Conservation (phyloP, 345 rosid species). For the Zanthoxylum bungeanum region DNA sequence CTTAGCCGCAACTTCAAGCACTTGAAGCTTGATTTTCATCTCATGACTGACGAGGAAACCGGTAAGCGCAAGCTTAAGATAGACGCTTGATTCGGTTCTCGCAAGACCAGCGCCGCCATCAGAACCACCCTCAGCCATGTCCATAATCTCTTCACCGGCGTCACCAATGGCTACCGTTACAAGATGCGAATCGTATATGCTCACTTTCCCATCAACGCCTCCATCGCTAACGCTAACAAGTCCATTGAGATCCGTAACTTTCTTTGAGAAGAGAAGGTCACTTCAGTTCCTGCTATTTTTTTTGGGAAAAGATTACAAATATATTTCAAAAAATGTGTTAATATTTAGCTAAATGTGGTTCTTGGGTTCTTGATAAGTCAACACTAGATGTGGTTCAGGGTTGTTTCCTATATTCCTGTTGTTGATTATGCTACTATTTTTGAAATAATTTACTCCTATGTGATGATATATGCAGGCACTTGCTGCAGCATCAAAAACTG, state of each 20-base stretch:
- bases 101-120: slow-evolving; percentile 32
- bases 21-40: no score
- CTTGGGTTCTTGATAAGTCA: background rate
- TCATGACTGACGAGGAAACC: no score
- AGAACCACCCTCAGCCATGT: slow-evolving; percentile 35
- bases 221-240: slow-evolving; percentile 38
- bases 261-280: no score
- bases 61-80: no score
- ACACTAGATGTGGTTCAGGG: background rate
- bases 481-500: slow-evolving; percentile 97
- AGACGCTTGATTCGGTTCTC: no score
- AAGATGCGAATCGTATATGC: slow-evolving; percentile 60
- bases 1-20: no score
- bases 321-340: no score
- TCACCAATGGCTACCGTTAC: slow-evolving; percentile 51
- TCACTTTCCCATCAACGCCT: slow-evolving; percentile 53
- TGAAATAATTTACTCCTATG: slow-evolving; percentile 3
- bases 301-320: no score
- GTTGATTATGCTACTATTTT: background rate
- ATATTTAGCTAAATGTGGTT: background rate
- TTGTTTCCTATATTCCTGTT: background rate
- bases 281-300: no score
- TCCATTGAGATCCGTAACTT: no score
- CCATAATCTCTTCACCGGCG: slow-evolving; percentile 43
- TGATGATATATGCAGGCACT: slow-evolving; percentile 62